Evolutionary conservation across 106 monocot genomes (phyloP).

Genomic region (Ottelia alismoides): DNA sequence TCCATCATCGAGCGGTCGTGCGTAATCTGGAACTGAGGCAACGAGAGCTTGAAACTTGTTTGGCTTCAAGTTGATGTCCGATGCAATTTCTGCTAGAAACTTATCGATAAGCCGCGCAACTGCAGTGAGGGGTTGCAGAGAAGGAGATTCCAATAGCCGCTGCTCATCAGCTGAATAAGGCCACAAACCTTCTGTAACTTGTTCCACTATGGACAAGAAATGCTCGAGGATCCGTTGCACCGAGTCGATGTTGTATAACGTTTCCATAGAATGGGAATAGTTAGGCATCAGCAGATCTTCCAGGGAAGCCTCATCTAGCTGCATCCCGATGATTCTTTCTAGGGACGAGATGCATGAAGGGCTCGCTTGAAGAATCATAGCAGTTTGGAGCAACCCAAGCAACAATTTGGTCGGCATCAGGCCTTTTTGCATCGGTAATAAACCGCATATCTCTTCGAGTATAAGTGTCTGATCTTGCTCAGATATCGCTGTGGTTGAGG

Average conservation of each 20-base stretch:
- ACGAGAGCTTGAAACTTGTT: conserved; percentile 40
- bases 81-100: conserved; percentile 65
- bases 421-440: conserved; percentile 13
- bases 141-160: conserved; percentile 28
- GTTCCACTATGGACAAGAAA: conserved; percentile 17
- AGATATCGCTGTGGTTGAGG: conserved; percentile 2
- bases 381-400: conserved; percentile 16
- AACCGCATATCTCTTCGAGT: conserved; percentile 11
- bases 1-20: conserved; percentile 51
- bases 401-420: conserved; percentile 6
- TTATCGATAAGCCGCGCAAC: conserved; percentile 63
- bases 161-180: conserved; percentile 29
- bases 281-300: conserved; percentile 22
- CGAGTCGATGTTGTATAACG: conserved; percentile 17
- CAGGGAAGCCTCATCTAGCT: conserved; percentile 13
- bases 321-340: conserved; percentile 19
- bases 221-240: conserved; percentile 20
- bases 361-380: conserved; percentile 12
- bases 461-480: conserved; percentile 13
- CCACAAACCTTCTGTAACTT: conserved; percentile 13
- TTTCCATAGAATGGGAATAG: conserved; percentile 14
- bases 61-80: conserved; percentile 61
- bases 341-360: conserved; percentile 10
- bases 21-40: conserved; percentile 57
- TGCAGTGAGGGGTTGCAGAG: conserved; percentile 32